A percentile compares a stretch with the other conserved stretches of the same genome.
These are phyloP conservation scores for Rhododendron ovatum DNA, from an alignment of 148 eudicot genomes.

Conservation along the genomic window DNA sequence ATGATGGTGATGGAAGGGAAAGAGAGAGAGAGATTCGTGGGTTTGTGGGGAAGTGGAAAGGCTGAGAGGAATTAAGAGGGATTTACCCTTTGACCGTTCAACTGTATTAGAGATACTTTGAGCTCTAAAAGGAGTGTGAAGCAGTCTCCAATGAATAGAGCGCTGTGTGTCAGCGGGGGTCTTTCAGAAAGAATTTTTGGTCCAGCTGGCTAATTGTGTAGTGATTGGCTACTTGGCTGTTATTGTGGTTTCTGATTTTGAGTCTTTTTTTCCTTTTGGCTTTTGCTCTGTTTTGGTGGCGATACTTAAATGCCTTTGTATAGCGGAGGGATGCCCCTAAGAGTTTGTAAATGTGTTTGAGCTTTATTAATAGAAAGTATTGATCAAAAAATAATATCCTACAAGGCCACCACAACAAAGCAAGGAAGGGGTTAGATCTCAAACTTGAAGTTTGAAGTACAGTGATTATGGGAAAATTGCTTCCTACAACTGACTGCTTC, in stretches of 20 bases:
- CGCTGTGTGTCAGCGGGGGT: neutral
- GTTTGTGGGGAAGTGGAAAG: no score
- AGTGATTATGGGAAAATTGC: neutral
- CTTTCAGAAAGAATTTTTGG: neutral
- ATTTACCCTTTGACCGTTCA: no score
- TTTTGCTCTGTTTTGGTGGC: neutral
- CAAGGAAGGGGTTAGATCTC: neutral
- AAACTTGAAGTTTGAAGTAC: neutral
- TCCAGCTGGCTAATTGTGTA: neutral
- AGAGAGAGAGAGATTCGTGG: no score
- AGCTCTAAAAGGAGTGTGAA: neutral
- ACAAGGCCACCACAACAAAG: neutral
- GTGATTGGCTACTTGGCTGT: neutral
- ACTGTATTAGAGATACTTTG: neutral
- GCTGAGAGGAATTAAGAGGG: no score
- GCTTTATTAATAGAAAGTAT: neutral
- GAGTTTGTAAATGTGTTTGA: neutral
- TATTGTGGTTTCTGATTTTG: neutral
- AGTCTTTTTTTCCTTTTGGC: neutral
- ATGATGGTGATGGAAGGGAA: no score
- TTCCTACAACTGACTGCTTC: neutral
- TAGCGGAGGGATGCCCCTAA: neutral
- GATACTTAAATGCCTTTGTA: neutral
- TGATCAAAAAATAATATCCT: neutral
- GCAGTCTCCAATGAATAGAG: neutral